phyloP scores from a whole-genome alignment of 306 rosid genomes.

The Fragaria vesca region DNA sequence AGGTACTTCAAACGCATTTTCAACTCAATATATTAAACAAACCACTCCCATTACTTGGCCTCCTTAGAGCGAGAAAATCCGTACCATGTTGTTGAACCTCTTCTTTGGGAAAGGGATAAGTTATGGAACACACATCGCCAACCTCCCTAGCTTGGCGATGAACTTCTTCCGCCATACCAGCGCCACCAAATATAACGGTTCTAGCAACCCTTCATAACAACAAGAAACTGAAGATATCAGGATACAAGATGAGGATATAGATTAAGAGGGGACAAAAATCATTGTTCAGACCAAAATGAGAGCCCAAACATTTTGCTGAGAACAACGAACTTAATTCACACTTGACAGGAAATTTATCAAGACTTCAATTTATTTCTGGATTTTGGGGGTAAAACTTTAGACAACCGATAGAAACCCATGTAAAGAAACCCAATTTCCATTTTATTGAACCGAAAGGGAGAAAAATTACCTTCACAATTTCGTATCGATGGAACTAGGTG shows the following conservation, averaged over 20 bases:
- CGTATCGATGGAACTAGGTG: too few species aligned
- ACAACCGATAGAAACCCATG: too few species aligned
- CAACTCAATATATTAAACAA: background rate
- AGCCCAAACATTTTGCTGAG: background rate
- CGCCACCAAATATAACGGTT: constrained; percentile 81
- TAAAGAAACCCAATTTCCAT: too few species aligned
- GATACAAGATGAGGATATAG: background rate
- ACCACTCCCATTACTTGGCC: background rate
- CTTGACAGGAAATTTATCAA: background rate
- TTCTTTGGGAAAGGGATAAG: constrained; percentile 75
- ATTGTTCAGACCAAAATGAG: background rate
- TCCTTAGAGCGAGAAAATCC: constrained; percentile 12
- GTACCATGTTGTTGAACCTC: constrained; percentile 74
- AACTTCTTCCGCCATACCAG: constrained; percentile 74
- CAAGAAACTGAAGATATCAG: constrained; percentile 24
- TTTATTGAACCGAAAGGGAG: too few species aligned
- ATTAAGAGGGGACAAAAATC: background rate
- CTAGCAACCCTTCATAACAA: constrained; percentile 76
- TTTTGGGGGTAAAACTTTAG: too few species aligned
- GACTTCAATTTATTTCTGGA: too few species aligned
- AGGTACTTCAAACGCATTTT: background rate
- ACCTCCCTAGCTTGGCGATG: constrained; percentile 62
- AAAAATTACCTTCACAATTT: too few species aligned
- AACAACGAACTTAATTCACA: background rate
- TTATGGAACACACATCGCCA: constrained; percentile 68